Evolutionary conservation across 345 rosid species (phyloP), one percentile per base, ranked within the genome.

Genomic region (Brassica nigra): DNA sequence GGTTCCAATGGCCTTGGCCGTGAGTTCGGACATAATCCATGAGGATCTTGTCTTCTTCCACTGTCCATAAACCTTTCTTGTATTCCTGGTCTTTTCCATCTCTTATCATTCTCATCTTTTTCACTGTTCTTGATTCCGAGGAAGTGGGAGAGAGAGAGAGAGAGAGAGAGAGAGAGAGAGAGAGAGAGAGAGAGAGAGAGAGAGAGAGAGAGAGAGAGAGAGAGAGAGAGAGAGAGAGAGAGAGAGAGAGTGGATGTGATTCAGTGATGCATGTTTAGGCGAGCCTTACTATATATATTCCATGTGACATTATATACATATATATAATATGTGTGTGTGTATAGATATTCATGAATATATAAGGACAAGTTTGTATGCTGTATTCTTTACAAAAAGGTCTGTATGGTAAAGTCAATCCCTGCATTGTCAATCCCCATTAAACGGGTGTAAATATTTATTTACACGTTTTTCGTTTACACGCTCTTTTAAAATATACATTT

Each of bases 21-120:
- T 88, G 86, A 55, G 77, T 36, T 66, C 78, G 80, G 6, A 89
- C 85, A 58, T 86, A 84, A 23, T 88, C 93, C 57, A 68, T 71
- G 67, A 88, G 91, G 29, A 86, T 68, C 85, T 79, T 84, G 83
- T 88, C 90, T 84, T 88, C 93, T 79, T 89, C 91, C 49, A 73
- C 82, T 33, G 90, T 82, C 93, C 91, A 89, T 55, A 86, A 83
- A 66, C 93, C 89, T 77, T 86, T 86, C 82, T 84, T 88, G 80
- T 84, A 83, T 33, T 78, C 84, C 5, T 54, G 70, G 12, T 68
- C 86, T 14, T 71, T 66, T 9, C 57, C 83, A 70, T 76, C 71
- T 74, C 59, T 71, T 49, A 36, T 80, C 18, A 20, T 74, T 76
- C 75, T 76, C 85, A 75, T 80, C 57, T 68, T 65, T 59, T 39